These are phyloP conservation scores for Cornus controversa DNA, from an alignment of 148 eudicot species.

Conservation along the genomic window DNA sequence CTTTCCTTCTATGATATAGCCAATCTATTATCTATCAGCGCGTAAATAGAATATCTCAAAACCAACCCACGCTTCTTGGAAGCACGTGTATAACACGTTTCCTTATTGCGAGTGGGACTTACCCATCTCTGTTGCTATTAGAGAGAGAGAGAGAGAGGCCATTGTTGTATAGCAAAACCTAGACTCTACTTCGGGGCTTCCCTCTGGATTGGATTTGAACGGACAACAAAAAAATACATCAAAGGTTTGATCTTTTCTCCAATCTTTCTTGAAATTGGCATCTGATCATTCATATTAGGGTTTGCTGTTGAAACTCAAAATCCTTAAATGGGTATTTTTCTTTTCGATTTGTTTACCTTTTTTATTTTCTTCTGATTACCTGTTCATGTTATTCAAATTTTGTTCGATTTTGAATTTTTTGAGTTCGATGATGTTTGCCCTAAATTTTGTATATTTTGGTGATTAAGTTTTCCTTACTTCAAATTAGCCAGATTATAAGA, in stretches of 20 bases:
- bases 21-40: too few relatives aligned
- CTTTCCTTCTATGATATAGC: too few relatives aligned
- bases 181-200: not conserved
- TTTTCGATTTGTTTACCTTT: not conserved
- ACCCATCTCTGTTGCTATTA: not conserved
- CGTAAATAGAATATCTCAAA: too few relatives aligned
- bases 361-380: not conserved
- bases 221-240: not conserved
- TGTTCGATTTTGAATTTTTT: not conserved
- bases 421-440: not conserved
- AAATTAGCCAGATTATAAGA: not conserved
- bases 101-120: not conserved
- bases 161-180: not conserved
- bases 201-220: conserved; percentile 6
- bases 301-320: not conserved
- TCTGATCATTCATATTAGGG: not conserved
- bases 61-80: too few relatives aligned
- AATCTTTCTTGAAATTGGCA: not conserved
- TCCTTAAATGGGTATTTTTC: not conserved
- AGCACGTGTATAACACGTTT: too few relatives aligned
- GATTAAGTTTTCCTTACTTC: not conserved
- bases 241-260: conserved; percentile 1
- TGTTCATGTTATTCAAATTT: not conserved
- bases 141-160: not conserved
- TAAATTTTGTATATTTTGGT: not conserved